Base-by-base conservation (phyloP, 257 asterid genomes). In the Nicotiana tomentosiformis region DNA sequence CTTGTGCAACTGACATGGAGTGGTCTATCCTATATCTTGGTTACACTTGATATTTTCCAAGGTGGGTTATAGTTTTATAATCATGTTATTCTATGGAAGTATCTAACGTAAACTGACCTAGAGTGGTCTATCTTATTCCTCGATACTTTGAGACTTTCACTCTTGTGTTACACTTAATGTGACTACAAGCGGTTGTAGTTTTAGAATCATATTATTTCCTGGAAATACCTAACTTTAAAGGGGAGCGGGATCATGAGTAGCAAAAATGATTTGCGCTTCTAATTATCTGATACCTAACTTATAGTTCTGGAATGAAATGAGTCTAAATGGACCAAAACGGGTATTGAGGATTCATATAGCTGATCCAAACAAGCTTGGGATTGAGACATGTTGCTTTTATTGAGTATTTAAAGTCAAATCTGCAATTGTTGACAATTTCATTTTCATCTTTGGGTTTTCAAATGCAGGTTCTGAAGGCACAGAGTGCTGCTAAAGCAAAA, bases 401-500 rank as follows among this genome's bases (percentile, higher is more conserved):
- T 43, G 60, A 39, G 12, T 43, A 6, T 20, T 56, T 20, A 72
- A 43, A 72, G 51, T 74, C 23, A 46, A 23, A 74, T 49, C 14
- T 74, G 62, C 79, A 49, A 74, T 49, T 49, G 23, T 23, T 72
- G 61, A 49, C 26, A 0, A 49, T 9, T 74, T 26, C 79, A 49
- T 49, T 23, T 39, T 12, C 39, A 49, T 49, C 23, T 49, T 3
- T 26, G 61, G 62, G 14, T 49, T 46, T 74, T 5, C 51, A 0
- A 49, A 74, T 82, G 51, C 80, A 96, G 97, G 98, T 96, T 84
- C 91, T 96, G 84, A 93, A 90, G 89, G 98, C 98, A 18, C 98
- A 96, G 88, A 86, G 94, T 90, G 97, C 91, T 86, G 98, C 98
- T 78, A 96, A 92, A 90, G 97, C 97, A 57, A 94, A 96, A 81